Percentiles rank a stretch among this genome's conserved stretches.
phyloP scores from a whole-genome alignment of 345 rosid species.

The Eucalyptus caleyi region DNA sequence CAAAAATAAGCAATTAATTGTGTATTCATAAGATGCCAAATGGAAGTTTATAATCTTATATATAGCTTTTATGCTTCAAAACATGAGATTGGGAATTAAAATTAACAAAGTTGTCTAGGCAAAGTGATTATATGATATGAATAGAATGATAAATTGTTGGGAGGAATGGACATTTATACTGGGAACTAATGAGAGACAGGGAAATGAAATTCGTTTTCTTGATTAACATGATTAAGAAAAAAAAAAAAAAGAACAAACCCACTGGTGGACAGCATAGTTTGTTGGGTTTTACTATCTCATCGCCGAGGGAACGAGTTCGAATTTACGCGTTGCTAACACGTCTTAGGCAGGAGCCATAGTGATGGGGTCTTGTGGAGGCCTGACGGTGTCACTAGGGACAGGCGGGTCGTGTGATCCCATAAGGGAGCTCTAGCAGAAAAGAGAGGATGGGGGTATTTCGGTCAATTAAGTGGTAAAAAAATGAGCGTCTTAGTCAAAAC shows the following conservation, averaged over 20 bases:
- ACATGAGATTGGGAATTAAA: background rate
- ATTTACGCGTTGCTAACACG: fast-evolving
- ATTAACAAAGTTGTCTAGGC: background rate
- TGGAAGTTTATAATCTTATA: background rate
- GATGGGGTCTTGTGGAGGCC: too few species aligned
- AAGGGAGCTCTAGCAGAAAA: fast-evolving
- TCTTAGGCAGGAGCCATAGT: too few species aligned
- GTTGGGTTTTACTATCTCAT: too few species aligned
- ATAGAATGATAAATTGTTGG: background rate
- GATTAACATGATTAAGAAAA: background rate
- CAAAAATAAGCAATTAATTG: background rate
- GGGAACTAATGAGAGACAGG: background rate
- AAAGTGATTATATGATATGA: background rate
- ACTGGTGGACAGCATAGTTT: fast-evolving
- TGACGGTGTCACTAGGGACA: fast-evolving
- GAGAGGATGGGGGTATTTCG: background rate
- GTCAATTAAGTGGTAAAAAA: background rate
- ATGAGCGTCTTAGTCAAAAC: background rate
- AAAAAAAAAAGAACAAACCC: too few species aligned
- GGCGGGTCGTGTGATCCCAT: fast-evolving
- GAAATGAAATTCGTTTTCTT: background rate
- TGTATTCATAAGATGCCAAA: background rate
- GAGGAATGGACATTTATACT: background rate
- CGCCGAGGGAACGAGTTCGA: fast-evolving
- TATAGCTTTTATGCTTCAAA: background rate